Percentiles rank a stretch among this genome's conserved stretches.
Conservation (phyloP, 108 stramenopile species). For the Nitzschia palea region DNA sequence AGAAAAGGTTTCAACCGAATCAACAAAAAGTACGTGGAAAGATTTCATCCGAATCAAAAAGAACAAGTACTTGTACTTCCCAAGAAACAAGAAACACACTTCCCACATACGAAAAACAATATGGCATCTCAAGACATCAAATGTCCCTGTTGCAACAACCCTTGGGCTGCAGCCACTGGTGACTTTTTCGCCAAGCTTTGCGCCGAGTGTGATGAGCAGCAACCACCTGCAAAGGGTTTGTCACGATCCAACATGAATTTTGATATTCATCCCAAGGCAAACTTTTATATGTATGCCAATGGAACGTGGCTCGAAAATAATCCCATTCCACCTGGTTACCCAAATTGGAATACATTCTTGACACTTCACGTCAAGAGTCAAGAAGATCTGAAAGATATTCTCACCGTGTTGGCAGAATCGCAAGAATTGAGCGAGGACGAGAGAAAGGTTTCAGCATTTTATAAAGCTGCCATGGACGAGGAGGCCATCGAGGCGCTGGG, state of each 20-base stretch:
- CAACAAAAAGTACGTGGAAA: too few relatives aligned
- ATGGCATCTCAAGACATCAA: slow-evolving; percentile 13
- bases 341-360: slow-evolving; percentile 78
- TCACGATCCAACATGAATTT: slow-evolving; percentile 56
- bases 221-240: slow-evolving; percentile 16
- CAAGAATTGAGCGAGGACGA: slow-evolving; percentile 25
- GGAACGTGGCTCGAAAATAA: slow-evolving; percentile 75
- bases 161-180: slow-evolving; percentile 57
- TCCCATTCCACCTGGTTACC: slow-evolving; percentile 82
- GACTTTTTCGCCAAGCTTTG: slow-evolving; percentile 63
- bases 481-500: slow-evolving; percentile 56
- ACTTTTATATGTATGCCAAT: slow-evolving; percentile 76
- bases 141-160: slow-evolving; percentile 58
- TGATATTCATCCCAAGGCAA: slow-evolving; percentile 24
- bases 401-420: slow-evolving; percentile 33
- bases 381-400: slow-evolving; percentile 63
- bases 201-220: slow-evolving; percentile 30
- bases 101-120: too few relatives aligned
- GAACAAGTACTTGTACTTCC: too few relatives aligned
- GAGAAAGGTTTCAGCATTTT: slow-evolving; percentile 62
- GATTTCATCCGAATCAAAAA: too few relatives aligned
- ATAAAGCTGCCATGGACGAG: slow-evolving; percentile 75
- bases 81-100: too few relatives aligned
- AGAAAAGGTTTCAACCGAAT: too few relatives aligned
- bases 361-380: slow-evolving; percentile 58